Evolutionary conservation across 106 monocot species (phyloP).

Genomic region (Agapanthus africanus): DNA sequence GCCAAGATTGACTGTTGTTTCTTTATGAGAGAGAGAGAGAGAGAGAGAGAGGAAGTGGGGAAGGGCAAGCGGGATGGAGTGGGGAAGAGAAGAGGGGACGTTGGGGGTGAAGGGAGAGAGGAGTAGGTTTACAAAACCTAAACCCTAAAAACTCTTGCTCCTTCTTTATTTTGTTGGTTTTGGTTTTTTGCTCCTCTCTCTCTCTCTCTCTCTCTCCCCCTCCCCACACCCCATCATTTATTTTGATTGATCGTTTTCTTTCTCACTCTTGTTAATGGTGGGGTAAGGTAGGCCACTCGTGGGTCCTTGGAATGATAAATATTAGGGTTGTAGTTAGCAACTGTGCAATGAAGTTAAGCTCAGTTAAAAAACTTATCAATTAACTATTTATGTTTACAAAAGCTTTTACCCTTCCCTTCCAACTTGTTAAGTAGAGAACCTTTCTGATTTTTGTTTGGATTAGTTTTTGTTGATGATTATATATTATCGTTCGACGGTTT

Average conservation of each 20-base stretch:
- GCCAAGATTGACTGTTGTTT: too few species aligned
- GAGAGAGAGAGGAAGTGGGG: conserved; percentile 4
- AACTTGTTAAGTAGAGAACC: too few species aligned
- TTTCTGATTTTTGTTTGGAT: not conserved
- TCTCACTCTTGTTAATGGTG: not conserved
- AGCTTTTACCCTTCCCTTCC: too few species aligned
- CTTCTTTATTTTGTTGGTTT: too few species aligned
- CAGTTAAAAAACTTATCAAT: not conserved
- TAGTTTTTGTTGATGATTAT: too few species aligned
- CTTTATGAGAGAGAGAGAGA: conserved; percentile 8
- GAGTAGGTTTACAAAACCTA: not conserved
- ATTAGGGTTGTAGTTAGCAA: not conserved
- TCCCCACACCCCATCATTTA: too few species aligned
- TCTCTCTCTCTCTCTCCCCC: not conserved
- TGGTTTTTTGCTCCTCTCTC: not conserved
- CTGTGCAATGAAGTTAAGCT: not conserved
- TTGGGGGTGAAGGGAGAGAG: not conserved
- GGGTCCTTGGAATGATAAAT: conserved; percentile 36
- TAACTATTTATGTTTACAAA: too few species aligned
- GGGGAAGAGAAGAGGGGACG: too few species aligned
- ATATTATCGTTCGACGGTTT: not conserved
- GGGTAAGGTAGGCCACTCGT: conserved; percentile 40
- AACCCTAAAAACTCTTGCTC: conserved; percentile 1
- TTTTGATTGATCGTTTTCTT: not conserved
- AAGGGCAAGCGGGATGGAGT: too few species aligned